Base-by-base conservation (phyloP, 2,329 filamentous ascomycete genomes). In the Colletotrichum liriopes region DNA sequence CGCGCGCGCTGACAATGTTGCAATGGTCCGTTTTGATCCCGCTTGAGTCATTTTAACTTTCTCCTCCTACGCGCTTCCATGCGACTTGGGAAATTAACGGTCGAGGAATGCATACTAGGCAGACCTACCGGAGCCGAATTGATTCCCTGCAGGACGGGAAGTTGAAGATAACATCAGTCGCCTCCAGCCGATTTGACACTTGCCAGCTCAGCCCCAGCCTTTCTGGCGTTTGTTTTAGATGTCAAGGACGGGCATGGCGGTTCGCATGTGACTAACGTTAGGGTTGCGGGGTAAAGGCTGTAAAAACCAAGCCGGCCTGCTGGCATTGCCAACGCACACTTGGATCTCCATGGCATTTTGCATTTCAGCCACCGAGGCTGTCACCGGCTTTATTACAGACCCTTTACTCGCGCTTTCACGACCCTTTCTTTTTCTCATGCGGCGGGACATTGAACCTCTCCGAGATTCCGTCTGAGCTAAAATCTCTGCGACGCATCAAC, bases 391-490 rank as follows among this genome's bases (percentile, higher is more conserved):
- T 62, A 8, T 11, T 62, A 1, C 32, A n/a, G 2, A 12, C 6
- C 26, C 45, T 4, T n/a, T 12, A 39, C 29, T n/a, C 41, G 37
- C 20, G 37, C 54, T 20, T 7, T 37, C 41, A 8, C 23, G 29
- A 32, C 41, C 60, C n/a, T 3, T 45, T 39, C 39, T 52, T 16
- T 45, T 20, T 54, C 20, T 64, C 18, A 55, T 54, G 61, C 61
- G 35, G 39, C 61, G 61, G 61, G 49, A 41, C 26, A 5, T 54
- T 64, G 32, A 11, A 32, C 1, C 26, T 54, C 49, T 32, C 61
- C 61, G 61, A 64, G 26, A 43, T 54, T 43, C 61, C 47, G 61
- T 43, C 61, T 23, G 49, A 64, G 61, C 49, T 41, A 37, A 37
- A n/a, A 39, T 37, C 26, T 16, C 20, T 35, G 61, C 37, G 14